phyloP scores from a whole-genome alignment of 2,329 filamentous ascomycete genomes.

The Nothopassalora personata region DNA sequence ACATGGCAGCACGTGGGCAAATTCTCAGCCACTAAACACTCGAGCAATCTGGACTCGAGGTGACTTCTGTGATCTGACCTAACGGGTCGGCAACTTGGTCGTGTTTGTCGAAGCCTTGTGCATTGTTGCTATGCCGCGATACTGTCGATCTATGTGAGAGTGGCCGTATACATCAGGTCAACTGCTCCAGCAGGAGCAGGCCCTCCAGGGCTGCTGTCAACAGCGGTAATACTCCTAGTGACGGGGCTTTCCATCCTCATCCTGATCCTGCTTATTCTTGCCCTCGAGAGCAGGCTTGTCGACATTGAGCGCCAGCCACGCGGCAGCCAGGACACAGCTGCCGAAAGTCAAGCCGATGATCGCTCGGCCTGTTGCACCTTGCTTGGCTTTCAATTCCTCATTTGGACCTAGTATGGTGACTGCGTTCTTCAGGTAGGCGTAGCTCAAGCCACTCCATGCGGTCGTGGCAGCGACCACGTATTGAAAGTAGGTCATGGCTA shows the following conservation, averaged over 20 bases:
- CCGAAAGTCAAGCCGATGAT: conserved; percentile 46
- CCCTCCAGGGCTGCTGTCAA: neutral
- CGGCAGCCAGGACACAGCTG: conserved; percentile 39
- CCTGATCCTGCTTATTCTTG: neutral
- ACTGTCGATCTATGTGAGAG: neutral
- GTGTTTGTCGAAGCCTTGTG: neutral
- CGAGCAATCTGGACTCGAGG: no score
- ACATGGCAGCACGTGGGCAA: no score
- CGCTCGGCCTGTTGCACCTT: conserved; percentile 43
- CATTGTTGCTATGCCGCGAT: neutral
- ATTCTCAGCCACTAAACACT: no score
- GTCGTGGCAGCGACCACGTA: conserved; percentile 85
- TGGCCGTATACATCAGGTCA: neutral
- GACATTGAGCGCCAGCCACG: conserved; percentile 23
- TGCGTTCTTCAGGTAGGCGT: conserved; percentile 83
- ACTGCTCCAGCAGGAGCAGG: neutral
- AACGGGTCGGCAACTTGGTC: no score
- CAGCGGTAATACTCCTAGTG: neutral
- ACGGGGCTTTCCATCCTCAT: neutral
- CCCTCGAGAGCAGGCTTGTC: conserved; percentile 12
- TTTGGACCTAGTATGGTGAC: conserved; percentile 70
- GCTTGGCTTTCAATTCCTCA: conserved; percentile 44
- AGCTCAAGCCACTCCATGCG: conserved; percentile 88
- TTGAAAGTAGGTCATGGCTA: conserved; percentile 45
- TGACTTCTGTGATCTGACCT: no score